A percentile compares a stretch with the other conserved stretches of the same genome.
Evolutionary conservation across 176 grass and related monocot genomes (phyloP).

Genomic region (Cenchrus americanus): DNA sequence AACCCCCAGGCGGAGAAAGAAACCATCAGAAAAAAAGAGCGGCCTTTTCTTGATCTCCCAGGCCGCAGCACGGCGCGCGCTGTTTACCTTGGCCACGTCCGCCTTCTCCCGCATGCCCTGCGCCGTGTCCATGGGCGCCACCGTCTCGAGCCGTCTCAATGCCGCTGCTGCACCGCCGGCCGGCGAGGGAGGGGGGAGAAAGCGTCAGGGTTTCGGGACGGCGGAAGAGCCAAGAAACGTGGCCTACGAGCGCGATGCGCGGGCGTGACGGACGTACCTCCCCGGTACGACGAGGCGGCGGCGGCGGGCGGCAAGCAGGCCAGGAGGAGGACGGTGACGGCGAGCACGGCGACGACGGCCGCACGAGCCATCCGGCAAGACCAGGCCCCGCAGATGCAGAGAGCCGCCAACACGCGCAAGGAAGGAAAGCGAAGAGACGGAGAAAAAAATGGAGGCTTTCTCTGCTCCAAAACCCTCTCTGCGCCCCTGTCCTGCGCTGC

Average conservation of each 20-base stretch:
- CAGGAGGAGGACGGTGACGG: slow-evolving; percentile 42
- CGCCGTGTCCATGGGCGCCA: slow-evolving; percentile 44
- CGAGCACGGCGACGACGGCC: slow-evolving; percentile 49
- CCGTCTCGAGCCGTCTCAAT: slow-evolving; percentile 46
- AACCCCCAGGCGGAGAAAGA: slow-evolving; percentile 32
- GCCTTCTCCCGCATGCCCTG: slow-evolving; percentile 46
- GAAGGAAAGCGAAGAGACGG: background rate
- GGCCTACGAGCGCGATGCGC: background rate
- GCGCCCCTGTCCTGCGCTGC: background rate
- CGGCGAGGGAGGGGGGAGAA: background rate
- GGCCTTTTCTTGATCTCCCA: slow-evolving; percentile 20
- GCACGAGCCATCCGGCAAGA: slow-evolving; percentile 45
- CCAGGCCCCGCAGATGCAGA: background rate
- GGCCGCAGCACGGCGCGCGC: background rate
- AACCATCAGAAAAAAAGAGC: slow-evolving; percentile 34
- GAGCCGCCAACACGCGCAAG: slow-evolving; percentile 17
- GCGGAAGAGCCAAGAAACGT: background rate
- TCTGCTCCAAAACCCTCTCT: slow-evolving; percentile 15
- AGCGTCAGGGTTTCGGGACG: slow-evolving; percentile 29
- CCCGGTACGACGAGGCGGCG: slow-evolving; percentile 33
- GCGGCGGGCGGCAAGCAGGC: slow-evolving; percentile 39
- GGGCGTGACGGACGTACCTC: slow-evolving; percentile 33
- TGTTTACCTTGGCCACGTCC: slow-evolving; percentile 57
- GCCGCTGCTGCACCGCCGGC: slow-evolving; percentile 27
- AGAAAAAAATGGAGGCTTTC: background rate